Evolutionary conservation across 2,329 filamentous ascomycete species (phyloP), one percentile per base, ranked within the genome.

Genomic region (Zymoseptoria tritici): DNA sequence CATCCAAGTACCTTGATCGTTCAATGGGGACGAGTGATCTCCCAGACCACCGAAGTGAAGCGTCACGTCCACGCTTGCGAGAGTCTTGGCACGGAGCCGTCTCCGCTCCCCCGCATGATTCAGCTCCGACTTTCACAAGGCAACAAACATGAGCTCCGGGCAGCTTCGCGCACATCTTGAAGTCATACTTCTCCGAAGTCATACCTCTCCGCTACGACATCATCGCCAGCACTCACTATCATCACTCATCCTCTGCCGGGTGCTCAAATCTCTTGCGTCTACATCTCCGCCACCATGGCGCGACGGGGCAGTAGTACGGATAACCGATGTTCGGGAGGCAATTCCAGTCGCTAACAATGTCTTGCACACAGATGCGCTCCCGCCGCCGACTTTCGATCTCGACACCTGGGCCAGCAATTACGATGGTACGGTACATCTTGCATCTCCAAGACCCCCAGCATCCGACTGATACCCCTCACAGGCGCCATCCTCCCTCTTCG

Each of bases 351-450:
- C 13, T 46, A 16, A 46, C 16, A 13, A 16, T 46, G 36, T 16
- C 36, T 46, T 46, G 36, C 16, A 13, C 16, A 13, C 36, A 46
- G 36, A 46, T 16, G 36, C 16, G 36, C 56, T 71, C 20, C 65
- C 69, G 19, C 76, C 83, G 6, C 92, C 93, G 9, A 96, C 93
- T 72, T 87, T 97, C 67, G 94, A 97, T 69, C 83, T 99, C 50
- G 91, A 97, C 62, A 84, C 88, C 46, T 97, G 97, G 75, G 88
- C 96, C 55, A 82, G 87, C 66, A 96, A 97, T 72, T 99, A 97
- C 75, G 82, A 80, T 72, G 91, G 92, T 92, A 76, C 26, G 4
- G 26, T 29, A 9, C 26, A 11, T 55, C 50, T 22, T 7, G 3
- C 5, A n/a, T 6, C 11, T 6, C 24, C 52, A 13, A 13, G 11